Evolutionary conservation across 208 protist species (phyloP), one percentile per base, ranked within the genome.

Genomic region (Trypanosoma theileri): DNA sequence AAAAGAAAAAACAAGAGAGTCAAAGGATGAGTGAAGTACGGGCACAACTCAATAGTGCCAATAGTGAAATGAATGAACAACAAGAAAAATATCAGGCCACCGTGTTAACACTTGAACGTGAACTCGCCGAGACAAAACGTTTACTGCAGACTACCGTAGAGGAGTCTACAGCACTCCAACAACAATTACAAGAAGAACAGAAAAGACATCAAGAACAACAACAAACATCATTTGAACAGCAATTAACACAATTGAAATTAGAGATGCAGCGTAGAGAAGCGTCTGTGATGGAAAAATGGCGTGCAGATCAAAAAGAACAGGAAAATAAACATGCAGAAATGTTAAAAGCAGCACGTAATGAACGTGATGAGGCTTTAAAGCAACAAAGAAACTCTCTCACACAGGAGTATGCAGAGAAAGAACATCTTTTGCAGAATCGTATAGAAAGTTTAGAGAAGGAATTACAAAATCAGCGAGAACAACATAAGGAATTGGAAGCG

Each of bases 111-210:
- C 69, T 74, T 45, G 24, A 45, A 1, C 67, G 58, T 21, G 63
- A 82, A 56, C 12, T 75, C 58, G 65, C 40, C 3, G 56, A 66
- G 66, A 40, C 57, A 24, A 52, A 66, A 31, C 64, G 66, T 24
- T 24, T 19, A 17, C 44, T 50, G 52, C 35, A 60, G 57, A 42
- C 21, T 0, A 19, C 53, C 11, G 50, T 21, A 17, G 61, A 21
- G 0, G 58, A 67, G 24, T 11, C 53, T 17, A 16, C 35, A 1
- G 52, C 28, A 12, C 65, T 64, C 1, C 70, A 73, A 59, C 16
- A 44, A 3, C 59, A 59, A 8, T 21, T 31, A n/a, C 65, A 48
- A 14, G 52, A 46, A 16, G 50, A 69, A 24, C 52, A 44, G 7
- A 50, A 71, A 51, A 19, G 4, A 24, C 2, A 21, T 1, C 11